phyloP scores from a whole-genome alignment of 2,329 filamentous ascomycete species.

The Cercospora canescens region DNA sequence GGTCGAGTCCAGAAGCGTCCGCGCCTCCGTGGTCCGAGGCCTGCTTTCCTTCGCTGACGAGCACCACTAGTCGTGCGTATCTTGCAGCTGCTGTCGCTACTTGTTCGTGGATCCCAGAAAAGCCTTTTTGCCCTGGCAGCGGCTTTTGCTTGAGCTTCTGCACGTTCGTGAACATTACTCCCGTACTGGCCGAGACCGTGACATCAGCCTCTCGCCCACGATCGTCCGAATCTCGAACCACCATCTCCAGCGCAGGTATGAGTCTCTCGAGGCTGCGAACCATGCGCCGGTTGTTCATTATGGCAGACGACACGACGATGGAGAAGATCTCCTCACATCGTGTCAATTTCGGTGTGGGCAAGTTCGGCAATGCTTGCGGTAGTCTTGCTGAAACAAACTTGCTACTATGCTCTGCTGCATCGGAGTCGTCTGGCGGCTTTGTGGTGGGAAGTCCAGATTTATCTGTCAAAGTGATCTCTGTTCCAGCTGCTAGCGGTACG shows the following conservation, averaged over 20 bases:
- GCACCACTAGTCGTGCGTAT: slow-evolving; percentile 68
- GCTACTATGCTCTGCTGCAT: background rate
- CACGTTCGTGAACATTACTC: slow-evolving; percentile 69
- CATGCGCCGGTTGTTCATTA: background rate
- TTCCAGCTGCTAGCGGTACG: background rate
- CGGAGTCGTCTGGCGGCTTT: too few relatives aligned
- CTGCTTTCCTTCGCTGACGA: slow-evolving; percentile 53
- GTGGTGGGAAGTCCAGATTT: background rate
- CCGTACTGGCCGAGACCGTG: slow-evolving; percentile 66
- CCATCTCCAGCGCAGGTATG: slow-evolving; percentile 53
- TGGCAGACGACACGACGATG: background rate
- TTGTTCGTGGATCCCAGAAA: slow-evolving; percentile 53
- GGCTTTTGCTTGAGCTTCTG: slow-evolving; percentile 71
- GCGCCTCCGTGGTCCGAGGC: slow-evolving; percentile 26
- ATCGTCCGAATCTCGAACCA: slow-evolving; percentile 56
- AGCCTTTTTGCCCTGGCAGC: slow-evolving; percentile 60
- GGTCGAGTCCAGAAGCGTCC: slow-evolving; percentile 32
- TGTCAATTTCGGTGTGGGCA: background rate
- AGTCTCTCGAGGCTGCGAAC: slow-evolving; percentile 52
- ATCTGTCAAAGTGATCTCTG: background rate
- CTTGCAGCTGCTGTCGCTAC: slow-evolving; percentile 55
- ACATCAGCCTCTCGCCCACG: slow-evolving; percentile 65
- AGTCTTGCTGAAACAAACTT: background rate
- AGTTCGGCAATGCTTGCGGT: background rate
- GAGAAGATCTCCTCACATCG: background rate